Evolutionary conservation across 2,329 filamentous ascomycete species (phyloP).

Genomic region (Lachnellula suecica): DNA sequence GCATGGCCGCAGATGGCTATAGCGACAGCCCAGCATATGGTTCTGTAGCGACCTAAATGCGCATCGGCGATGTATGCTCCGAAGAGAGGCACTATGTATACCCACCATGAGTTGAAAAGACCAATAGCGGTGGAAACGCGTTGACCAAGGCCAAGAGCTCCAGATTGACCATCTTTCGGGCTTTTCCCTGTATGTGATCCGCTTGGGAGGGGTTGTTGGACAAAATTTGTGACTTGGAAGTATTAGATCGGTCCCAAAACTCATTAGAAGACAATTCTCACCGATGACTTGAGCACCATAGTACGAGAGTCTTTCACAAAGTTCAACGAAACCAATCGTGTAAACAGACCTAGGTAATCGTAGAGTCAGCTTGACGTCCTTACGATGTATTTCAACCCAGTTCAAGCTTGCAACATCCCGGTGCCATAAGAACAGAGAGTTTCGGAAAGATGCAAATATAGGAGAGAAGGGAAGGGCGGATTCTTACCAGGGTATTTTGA

Average conservation of each 20-base stretch:
- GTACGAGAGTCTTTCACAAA: too few relatives aligned
- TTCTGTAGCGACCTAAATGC: slow-evolving; percentile 62
- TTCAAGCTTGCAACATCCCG: too few relatives aligned
- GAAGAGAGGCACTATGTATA: slow-evolving; percentile 47
- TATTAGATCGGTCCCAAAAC: slow-evolving; percentile 7
- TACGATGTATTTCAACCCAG: too few relatives aligned
- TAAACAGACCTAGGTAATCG: too few relatives aligned
- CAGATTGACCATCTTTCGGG: slow-evolving; percentile 37
- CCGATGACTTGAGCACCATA: too few relatives aligned
- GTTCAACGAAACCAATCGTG: too few relatives aligned
- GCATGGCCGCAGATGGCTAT: slow-evolving; percentile 62
- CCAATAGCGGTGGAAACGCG: slow-evolving; percentile 48
- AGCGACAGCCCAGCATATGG: slow-evolving; percentile 45
- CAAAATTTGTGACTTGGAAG: slow-evolving; percentile 47
- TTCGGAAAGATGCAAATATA: too few relatives aligned
- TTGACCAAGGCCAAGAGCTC: slow-evolving; percentile 45
- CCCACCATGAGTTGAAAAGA: slow-evolving; percentile 50
- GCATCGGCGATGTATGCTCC: slow-evolving; percentile 62
- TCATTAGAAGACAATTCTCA: too few relatives aligned
- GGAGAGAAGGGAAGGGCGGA: too few relatives aligned
- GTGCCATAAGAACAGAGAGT: too few relatives aligned
- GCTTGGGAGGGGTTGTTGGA: slow-evolving; percentile 47
- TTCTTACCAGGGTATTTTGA: too few relatives aligned
- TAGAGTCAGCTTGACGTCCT: too few relatives aligned
- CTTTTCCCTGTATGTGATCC: slow-evolving; percentile 44